phyloP scores from a whole-genome alignment of 495 filamentous ascomycete genomes.

The Podospora pseudocomata region DNA sequence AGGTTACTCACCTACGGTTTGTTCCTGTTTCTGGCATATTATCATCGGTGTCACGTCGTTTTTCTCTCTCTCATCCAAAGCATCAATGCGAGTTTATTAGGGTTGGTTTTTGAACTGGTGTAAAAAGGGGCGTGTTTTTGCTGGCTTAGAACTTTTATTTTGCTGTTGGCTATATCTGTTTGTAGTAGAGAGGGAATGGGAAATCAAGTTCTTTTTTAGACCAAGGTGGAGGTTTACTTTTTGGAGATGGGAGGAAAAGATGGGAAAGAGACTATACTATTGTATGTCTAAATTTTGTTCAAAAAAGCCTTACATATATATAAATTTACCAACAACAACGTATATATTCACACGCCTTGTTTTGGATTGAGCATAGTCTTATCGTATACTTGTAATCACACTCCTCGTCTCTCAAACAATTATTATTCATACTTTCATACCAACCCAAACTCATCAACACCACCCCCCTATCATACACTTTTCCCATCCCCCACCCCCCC shows the following conservation, averaged over 20 bases:
- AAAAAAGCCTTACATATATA: background rate
- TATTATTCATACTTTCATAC: too few relatives aligned
- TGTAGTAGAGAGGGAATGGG: background rate
- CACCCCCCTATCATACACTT: background rate
- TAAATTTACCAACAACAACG: background rate
- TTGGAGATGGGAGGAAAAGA: background rate
- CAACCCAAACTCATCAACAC: background rate
- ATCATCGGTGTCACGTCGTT: background rate
- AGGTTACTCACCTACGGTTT: background rate
- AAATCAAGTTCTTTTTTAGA: background rate
- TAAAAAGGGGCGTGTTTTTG: background rate
- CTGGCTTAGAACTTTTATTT: background rate
- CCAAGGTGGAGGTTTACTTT: background rate
- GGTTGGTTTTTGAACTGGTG: background rate
- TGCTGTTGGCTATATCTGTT: background rate
- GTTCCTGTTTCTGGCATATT: background rate
- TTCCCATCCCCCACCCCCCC: background rate
- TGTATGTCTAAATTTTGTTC: background rate
- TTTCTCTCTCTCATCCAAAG: background rate
- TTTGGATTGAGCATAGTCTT: too few relatives aligned
- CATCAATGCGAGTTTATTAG: background rate
- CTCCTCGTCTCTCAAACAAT: too few relatives aligned
- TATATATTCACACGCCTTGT: background rate
- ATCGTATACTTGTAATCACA: too few relatives aligned
- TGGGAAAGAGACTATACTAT: background rate